phyloP scores from a whole-genome alignment of 2,329 filamentous ascomycete species.

The Aureobasidium sp. region DNA sequence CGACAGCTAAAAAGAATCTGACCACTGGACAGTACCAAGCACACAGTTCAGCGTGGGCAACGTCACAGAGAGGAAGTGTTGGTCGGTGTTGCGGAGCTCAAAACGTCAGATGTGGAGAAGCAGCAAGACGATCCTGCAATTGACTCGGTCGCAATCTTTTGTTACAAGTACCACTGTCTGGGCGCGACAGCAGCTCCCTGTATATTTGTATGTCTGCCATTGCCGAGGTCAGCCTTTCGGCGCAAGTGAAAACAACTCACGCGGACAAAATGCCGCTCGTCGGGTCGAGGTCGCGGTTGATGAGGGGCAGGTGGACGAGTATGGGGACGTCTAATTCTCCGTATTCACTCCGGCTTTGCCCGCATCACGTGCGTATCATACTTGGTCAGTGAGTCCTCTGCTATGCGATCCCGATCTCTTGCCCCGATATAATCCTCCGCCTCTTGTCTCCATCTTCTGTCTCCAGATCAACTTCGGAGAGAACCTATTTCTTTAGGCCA shows the following conservation, averaged over 20 bases:
- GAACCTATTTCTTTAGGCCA: neutral
- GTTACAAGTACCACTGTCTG: neutral
- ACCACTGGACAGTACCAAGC: neutral
- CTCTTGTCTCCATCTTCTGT: neutral
- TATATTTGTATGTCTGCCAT: neutral
- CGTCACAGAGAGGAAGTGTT: conserved; percentile 2
- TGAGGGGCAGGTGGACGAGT: neutral
- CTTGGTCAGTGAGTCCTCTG: neutral
- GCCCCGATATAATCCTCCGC: too few relatives aligned
- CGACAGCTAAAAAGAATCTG: neutral
- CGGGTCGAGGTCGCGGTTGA: neutral
- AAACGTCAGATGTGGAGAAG: conserved; percentile 14
- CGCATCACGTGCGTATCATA: conserved; percentile 2
- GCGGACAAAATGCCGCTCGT: conserved; percentile 4
- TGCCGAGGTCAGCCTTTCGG: conserved; percentile 2
- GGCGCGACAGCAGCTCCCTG: neutral
- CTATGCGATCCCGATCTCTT: neutral
- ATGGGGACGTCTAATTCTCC: conserved; percentile 2
- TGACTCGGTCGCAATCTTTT: neutral
- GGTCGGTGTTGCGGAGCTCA: conserved; percentile 13
- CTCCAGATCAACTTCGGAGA: neutral
- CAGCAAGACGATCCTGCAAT: neutral
- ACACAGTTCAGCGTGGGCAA: neutral
- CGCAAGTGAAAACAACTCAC: conserved; percentile 4
- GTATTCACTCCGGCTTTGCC: neutral